Evolutionary conservation across 2,329 filamentous ascomycete species (phyloP).

Genomic region (Myriangium duriaei): DNA sequence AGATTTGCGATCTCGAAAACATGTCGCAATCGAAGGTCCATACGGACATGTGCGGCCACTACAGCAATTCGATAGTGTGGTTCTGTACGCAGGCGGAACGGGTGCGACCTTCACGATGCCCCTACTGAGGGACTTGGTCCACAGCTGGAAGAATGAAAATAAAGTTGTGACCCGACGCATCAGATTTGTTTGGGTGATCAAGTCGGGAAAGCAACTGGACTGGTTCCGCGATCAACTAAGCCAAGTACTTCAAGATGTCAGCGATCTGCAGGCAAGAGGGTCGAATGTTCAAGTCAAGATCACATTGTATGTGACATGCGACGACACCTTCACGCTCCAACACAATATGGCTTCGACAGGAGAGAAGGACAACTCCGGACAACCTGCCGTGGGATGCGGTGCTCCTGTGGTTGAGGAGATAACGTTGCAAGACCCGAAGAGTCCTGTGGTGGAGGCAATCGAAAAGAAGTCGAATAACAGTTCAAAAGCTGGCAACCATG

Average conservation of each 20-base stretch:
- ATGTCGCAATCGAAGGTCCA: conserved; percentile 17
- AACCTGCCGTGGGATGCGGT: conserved; percentile 4
- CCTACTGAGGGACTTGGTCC: conserved; percentile 42
- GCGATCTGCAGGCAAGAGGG: conserved; percentile 24
- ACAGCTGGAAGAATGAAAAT: conserved; percentile 21
- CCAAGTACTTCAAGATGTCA: conserved; percentile 31
- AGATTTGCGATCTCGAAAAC: conserved; percentile 8
- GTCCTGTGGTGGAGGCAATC: conserved; percentile 4
- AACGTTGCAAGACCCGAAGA: conserved; percentile 1
- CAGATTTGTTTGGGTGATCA: conserved; percentile 48
- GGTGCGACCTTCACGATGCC: conserved; percentile 48
- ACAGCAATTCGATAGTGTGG: conserved; percentile 47
- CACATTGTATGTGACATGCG: conserved; percentile 44
- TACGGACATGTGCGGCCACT: conserved; percentile 25
- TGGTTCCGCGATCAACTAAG: conserved; percentile 43
- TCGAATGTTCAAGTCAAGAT: conserved; percentile 36
- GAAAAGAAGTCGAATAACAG: conserved; percentile 7
- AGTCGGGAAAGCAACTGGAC: conserved; percentile 37
- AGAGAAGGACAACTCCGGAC: conserved; percentile 1
- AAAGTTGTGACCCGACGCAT: conserved; percentile 35
- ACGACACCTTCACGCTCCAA: conserved; percentile 34
- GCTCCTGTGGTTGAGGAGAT: conserved; percentile 13
- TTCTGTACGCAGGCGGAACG: conserved; percentile 48
- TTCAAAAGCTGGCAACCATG: conserved; percentile 17
- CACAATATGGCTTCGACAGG: conserved; percentile 19